phyloP scores from a whole-genome alignment of 2,329 filamentous ascomycete species.

The Botrytis aclada region DNA sequence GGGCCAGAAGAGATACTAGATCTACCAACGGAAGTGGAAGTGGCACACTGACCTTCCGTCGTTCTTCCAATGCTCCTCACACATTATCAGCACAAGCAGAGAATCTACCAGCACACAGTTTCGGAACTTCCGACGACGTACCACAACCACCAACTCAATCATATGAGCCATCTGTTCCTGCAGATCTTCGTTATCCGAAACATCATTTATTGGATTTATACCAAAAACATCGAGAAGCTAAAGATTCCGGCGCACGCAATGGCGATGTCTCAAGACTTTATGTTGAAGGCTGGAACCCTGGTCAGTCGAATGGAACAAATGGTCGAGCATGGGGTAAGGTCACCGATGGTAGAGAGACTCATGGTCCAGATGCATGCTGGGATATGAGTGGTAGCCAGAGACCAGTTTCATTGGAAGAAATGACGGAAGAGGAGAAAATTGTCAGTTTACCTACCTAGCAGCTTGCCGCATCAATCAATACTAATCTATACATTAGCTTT shows the following conservation, averaged over 20 bases:
- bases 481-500: conserved; percentile 56
- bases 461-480: conserved; percentile 11
- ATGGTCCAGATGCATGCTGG: conserved; percentile 93
- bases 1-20: conserved; percentile 57
- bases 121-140: conserved; percentile 29
- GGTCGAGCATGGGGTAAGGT: conserved; percentile 71
- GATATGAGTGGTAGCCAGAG: conserved; percentile 66
- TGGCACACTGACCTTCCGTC: conserved; percentile 59
- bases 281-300: conserved; percentile 75
- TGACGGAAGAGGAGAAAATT: conserved; percentile 62
- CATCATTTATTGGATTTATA: conserved; percentile 72
- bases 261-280: conserved; percentile 66
- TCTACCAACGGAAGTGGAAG: conserved; percentile 46
- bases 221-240: conserved; percentile 47
- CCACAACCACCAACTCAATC: conserved; percentile 41
- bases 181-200: conserved; percentile 38
- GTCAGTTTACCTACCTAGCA: conserved; percentile 41
- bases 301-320: conserved; percentile 61
- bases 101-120: conserved; percentile 24
- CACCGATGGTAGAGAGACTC: conserved; percentile 70
- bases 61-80: conserved; percentile 57
- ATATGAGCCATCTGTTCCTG: conserved; percentile 40
- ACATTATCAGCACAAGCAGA: conserved; percentile 33
- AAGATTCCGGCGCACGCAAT: conserved; percentile 46
- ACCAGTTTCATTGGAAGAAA: conserved; percentile 69